These are phyloP conservation scores for Kondoa subrosea DNA, from an alignment of 768 basidiomycete genomes.

Conservation along the genomic window DNA sequence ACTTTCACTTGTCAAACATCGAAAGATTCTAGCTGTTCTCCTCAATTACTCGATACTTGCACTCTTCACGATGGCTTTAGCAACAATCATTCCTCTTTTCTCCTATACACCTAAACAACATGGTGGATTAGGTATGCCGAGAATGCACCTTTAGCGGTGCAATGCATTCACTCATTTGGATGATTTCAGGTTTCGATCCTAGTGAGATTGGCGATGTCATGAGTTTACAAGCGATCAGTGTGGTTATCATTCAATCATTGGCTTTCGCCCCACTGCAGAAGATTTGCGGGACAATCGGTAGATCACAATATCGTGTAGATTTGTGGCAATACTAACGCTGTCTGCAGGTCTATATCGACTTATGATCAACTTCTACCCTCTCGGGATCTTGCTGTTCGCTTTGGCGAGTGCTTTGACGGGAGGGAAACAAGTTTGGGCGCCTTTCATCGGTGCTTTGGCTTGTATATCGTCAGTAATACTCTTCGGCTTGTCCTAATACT, in stretches of 20 bases:
- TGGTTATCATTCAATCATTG: neutral
- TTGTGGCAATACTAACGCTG: neutral
- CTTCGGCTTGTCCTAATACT: neutral
- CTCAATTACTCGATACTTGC: neutral
- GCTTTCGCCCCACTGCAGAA: neutral
- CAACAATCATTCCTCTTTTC: neutral
- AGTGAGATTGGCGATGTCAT: neutral
- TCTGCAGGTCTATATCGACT: conserved; percentile 12
- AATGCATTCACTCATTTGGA: no score
- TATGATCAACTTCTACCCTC: conserved; percentile 18
- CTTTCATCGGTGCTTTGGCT: neutral
- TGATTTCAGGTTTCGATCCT: neutral
- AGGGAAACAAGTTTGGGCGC: neutral
- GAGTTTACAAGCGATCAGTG: neutral
- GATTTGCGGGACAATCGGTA: neutral
- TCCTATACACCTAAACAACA: neutral
- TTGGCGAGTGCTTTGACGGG: conserved; percentile 13
- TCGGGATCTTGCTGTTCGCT: conserved; percentile 22
- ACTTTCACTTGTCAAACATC: neutral
- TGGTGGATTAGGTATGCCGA: neutral
- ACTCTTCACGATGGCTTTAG: neutral
- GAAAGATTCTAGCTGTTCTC: neutral
- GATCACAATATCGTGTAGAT: neutral
- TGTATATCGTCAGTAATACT: neutral
- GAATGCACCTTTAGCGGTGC: no score